Base-by-base conservation (phyloP, 1,284 basidiomycete genomes). In the Irpex sp. region DNA sequence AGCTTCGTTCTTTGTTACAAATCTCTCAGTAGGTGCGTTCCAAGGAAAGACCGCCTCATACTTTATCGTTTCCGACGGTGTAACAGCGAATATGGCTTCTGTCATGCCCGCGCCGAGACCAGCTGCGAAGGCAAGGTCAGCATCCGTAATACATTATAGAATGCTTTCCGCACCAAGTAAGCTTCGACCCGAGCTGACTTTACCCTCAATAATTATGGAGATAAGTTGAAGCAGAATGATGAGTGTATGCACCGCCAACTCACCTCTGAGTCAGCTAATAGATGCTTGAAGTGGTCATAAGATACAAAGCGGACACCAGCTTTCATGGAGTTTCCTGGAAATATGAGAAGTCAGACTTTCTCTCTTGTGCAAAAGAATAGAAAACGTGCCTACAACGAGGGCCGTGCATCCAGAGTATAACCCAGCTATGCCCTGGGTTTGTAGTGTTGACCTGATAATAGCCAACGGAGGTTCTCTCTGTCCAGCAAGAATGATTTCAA, bases 41-140 rank as follows among this genome's bases (percentile, higher is more conserved):
- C 40, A 19, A n/a, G 26, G 40, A 15, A 31, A 13, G 55, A 4
- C 34, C 9, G 37, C 17, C 8, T 76, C 90, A 51, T 62, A 96
- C 95, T 99, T 99, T 82, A 99, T 98, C 0, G 97, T 98, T 77
- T 99, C 97, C 7, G 93, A 96, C 0, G 97, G 97, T 0, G 97
- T 98, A 5, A 98, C 97, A 1, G 96, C 97, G 64, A 98, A 88
- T 31, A 98, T 75, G 1, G 97, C 96, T 77, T 99, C 97, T 74
- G 84, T 91, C 88, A 97, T 89, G 8, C 97, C 97, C 2, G 97
- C 97, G 52, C 95, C 96, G 4, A 99, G 80, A 48, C 97, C 97
- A 59, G 97, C 95, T 87, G 74, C 21, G 61, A 38, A 58, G 15
- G 65, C 59, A 13, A 19, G 31, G 8, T 63, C 64, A 58, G 66